phyloP scores from a whole-genome alignment of 495 filamentous ascomycete species.

The Glonium stellatum region DNA sequence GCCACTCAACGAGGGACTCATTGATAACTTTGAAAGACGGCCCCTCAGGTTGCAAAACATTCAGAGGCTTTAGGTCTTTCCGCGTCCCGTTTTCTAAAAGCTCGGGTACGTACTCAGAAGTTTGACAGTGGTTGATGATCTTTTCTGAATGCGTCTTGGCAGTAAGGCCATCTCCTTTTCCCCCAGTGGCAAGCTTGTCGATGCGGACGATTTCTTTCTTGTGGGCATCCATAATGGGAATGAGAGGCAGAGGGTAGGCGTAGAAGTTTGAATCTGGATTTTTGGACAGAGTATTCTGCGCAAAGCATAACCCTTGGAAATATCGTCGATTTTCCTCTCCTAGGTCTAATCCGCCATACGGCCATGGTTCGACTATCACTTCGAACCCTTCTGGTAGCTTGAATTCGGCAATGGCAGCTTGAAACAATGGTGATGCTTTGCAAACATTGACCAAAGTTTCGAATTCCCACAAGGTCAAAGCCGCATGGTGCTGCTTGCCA shows the following conservation, averaged over 20 bases:
- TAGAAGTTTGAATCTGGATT: slow-evolving; percentile 52
- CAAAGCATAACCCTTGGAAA: slow-evolving; percentile 49
- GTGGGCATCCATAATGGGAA: slow-evolving; percentile 49
- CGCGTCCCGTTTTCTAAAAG: slow-evolving; percentile 36
- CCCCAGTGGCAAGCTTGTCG: slow-evolving; percentile 49
- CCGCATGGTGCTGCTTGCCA: slow-evolving; percentile 53
- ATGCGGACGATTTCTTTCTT: slow-evolving; percentile 47
- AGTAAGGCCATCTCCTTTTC: slow-evolving; percentile 38
- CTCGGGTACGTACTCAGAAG: slow-evolving; percentile 50
- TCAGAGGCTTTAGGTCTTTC: slow-evolving; percentile 27
- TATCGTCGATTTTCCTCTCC: slow-evolving; percentile 50
- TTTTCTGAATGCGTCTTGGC: slow-evolving; percentile 38
- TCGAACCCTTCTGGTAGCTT: slow-evolving; percentile 56
- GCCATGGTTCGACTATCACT: slow-evolving; percentile 65
- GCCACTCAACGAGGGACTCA: slow-evolving; percentile 33
- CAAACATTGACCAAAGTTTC: slow-evolving; percentile 55
- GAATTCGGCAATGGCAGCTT: slow-evolving; percentile 54
- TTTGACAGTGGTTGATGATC: slow-evolving; percentile 39
- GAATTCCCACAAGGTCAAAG: slow-evolving; percentile 59
- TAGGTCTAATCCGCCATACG: slow-evolving; percentile 56
- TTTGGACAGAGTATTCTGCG: slow-evolving; percentile 42
- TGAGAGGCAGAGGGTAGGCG: slow-evolving; percentile 49
- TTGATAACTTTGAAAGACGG: slow-evolving; percentile 31
- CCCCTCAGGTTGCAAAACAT: slow-evolving; percentile 32
- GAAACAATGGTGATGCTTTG: slow-evolving; percentile 53